Conservation (phyloP, 2,329 filamentous ascomycete genomes). For the Nothophaeocryptopus gaeumannii region DNA sequence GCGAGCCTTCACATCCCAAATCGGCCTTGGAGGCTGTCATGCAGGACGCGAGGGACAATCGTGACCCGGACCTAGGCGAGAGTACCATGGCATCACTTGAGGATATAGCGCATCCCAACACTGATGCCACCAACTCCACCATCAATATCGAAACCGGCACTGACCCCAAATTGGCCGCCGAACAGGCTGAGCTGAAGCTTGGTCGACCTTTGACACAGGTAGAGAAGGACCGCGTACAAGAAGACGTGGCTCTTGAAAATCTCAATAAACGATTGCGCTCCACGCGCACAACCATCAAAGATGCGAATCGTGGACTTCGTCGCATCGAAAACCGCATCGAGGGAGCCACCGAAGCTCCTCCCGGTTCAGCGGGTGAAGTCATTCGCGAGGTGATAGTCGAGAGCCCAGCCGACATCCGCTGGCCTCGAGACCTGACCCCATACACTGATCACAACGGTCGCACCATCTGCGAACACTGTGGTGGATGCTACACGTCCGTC, state of each 20-base stretch:
- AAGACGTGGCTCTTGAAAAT: conserved; percentile 40
- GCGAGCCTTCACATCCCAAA: conserved; percentile 25
- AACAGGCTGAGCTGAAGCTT: background rate
- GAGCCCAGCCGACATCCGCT: background rate
- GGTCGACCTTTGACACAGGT: conserved; percentile 34
- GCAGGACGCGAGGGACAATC: conserved; percentile 34
- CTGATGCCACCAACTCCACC: conserved; percentile 26
- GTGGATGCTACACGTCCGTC: conserved; percentile 25
- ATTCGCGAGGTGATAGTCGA: too few relatives aligned
- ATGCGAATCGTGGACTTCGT: conserved; percentile 43
- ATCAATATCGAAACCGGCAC: conserved; percentile 20
- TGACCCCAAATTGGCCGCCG: conserved; percentile 1
- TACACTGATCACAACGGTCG: conserved; percentile 17
- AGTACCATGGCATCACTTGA: conserved; percentile 49
- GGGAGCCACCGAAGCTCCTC: conserved; percentile 10
- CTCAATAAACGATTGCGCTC: conserved; percentile 43
- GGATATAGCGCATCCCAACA: conserved; percentile 39
- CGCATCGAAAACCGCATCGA: conserved; percentile 43
- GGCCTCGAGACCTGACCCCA: conserved; percentile 8
- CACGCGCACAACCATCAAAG: conserved; percentile 43
- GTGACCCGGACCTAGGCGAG: conserved; percentile 40
- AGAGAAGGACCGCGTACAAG: conserved; percentile 43
- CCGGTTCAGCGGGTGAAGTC: background rate
- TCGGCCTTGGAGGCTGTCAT: conserved; percentile 42
- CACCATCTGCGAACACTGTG: conserved; percentile 27